Percentiles rank a stretch among this genome's conserved stretches.
Conservation (phyloP, 352 stramenopile species). For the Phytophthora megakarya region DNA sequence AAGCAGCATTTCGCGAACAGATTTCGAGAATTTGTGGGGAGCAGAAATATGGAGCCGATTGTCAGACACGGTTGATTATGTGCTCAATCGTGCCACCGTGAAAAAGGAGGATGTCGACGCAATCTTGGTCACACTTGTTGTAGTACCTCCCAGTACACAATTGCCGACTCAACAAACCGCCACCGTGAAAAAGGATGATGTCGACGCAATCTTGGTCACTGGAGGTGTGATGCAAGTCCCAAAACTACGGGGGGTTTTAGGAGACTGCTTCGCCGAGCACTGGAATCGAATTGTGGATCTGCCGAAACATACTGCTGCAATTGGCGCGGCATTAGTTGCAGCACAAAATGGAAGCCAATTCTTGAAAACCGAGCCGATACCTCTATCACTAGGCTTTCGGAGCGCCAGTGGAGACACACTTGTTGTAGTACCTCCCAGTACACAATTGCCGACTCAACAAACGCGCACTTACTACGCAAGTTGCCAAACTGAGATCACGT, state of each 20-base stretch:
- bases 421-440: conserved; percentile 32
- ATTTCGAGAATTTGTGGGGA: conserved; percentile 46
- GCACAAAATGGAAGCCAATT: background rate
- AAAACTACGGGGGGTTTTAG: conserved; percentile 29
- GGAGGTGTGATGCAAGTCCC: conserved; percentile 39
- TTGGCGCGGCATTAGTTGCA: conserved; percentile 29
- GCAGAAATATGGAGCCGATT: conserved; percentile 36
- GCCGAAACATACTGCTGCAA: conserved; percentile 21
- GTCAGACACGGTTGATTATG: conserved; percentile 19
- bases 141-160: conserved; percentile 29
- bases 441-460: conserved; percentile 28
- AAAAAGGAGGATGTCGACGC: conserved; percentile 38
- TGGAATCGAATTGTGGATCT: conserved; percentile 17
- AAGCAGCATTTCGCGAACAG: conserved; percentile 39
- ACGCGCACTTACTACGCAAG: conserved; percentile 42
- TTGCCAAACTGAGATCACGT: conserved; percentile 34
- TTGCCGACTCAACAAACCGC: conserved; percentile 35
- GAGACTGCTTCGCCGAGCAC: conserved; percentile 22
- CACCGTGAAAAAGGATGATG: too few relatives aligned
- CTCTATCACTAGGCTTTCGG: conserved; percentile 40
- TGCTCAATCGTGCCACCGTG: conserved; percentile 26
- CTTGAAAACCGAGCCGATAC: conserved; percentile 32
- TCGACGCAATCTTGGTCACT: conserved; percentile 36
- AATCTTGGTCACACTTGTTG: conserved; percentile 22
- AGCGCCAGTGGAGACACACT: conserved; percentile 37